Evolutionary conservation across 345 rosid genomes (phyloP).

Genomic region (Rhodamnia argentea): DNA sequence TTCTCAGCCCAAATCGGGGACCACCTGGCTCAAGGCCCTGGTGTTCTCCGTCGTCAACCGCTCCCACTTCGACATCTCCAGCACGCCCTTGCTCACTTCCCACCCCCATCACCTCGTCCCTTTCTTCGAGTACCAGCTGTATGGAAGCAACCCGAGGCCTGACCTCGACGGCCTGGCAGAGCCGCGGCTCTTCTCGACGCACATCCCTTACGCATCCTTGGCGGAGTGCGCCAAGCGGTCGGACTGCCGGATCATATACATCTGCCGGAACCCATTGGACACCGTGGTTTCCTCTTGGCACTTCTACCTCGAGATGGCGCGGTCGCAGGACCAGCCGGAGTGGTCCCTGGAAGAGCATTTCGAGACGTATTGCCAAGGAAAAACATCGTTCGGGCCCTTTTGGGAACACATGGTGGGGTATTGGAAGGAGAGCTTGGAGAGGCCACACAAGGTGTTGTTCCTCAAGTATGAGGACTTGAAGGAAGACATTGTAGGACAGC

Average conservation of each 20-base stretch:
- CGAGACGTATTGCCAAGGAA: background rate
- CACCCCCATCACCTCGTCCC: background rate
- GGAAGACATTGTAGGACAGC: background rate
- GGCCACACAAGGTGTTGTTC: too few species aligned
- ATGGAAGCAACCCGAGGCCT: background rate
- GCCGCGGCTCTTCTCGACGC: too few species aligned
- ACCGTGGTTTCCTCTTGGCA: background rate
- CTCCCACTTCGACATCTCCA: background rate
- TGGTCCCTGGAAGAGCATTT: background rate
- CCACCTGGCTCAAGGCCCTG: constrained; percentile 23
- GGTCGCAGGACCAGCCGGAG: background rate
- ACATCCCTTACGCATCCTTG: background rate
- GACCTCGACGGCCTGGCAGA: too few species aligned
- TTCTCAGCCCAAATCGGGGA: constrained; percentile 20
- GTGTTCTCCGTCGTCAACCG: background rate
- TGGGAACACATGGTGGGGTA: too few species aligned
- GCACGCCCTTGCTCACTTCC: background rate
- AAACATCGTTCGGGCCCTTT: too few species aligned
- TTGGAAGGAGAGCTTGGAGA: too few species aligned
- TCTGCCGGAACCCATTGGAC: background rate
- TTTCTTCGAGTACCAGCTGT: background rate
- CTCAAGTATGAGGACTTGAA: too few species aligned
- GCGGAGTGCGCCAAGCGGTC: background rate
- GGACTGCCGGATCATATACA: background rate
- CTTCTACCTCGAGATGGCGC: background rate